Base-by-base conservation (phyloP, 495 filamentous ascomycete genomes). In the Jackrogersella multiformis region DNA sequence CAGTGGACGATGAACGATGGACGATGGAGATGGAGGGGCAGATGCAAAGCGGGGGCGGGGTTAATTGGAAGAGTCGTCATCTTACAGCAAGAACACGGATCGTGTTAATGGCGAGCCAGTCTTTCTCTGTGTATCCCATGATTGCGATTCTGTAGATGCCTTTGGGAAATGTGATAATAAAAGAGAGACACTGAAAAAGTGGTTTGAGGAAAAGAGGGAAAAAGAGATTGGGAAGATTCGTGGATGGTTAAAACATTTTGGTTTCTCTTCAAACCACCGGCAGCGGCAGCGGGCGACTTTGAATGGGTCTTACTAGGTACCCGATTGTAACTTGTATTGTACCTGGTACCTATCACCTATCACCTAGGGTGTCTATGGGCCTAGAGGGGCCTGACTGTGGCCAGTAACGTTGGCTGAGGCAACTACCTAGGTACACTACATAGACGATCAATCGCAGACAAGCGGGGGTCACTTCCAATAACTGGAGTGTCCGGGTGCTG, bases 61-160 rank as follows among this genome's bases (percentile, higher is more conserved):
- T 76, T 63, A 74, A 73, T 59, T 71, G 71, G 59, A 64, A 62
- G 59, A 55, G 26, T 60, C 28, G 35, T 56, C 61, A 74, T 86
- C 92, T 77, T 90, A 99, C 95, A 69, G 95, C 94, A 70, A 99
- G 87, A 73, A 93, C 76, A 77, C 96, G 93, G 83, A 98, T 98
- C 77, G 94, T 96, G 90, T 98, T 98, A 81, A 99, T 91, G 73
- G 91, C 90, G 78, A 93, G 87, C 84, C 89, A 82, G 78, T 99
- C 95, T 73, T 87, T 74, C 73, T 99, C 89, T 72, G 83, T 83
- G 85, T 89, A 97, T 82, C 87, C 88, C 95, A 99, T 99, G 81
- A 83, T 96, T 80, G 78, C 81, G 77, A 55, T 53, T 75, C 57
- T 72, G 23, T 62, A 32, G 23, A 64, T 66, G 45, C 41, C 58